Evolutionary conservation across 148 eudicot genomes (phyloP).

Genomic region (Vaccinium myrtillus): DNA sequence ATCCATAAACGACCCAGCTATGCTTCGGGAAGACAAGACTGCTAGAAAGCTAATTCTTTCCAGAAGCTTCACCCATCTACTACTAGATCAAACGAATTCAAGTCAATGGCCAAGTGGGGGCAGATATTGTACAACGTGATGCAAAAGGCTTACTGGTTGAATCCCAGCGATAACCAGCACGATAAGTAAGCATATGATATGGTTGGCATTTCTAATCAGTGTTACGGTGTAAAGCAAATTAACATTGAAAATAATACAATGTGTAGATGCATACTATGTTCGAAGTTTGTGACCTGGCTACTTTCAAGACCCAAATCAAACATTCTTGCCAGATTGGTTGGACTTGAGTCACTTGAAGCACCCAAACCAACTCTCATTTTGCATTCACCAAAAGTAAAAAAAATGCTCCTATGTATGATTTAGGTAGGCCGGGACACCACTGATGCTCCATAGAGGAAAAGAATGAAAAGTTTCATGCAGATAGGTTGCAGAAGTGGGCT

Average conservation of each 20-base stretch:
- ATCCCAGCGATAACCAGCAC: not conserved
- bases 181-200: not conserved
- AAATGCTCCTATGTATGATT: not conserved
- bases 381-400: not conserved
- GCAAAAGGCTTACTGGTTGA: not conserved
- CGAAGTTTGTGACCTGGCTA: not conserved
- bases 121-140: not conserved
- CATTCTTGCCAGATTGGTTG: not conserved
- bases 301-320: not conserved
- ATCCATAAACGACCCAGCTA: not conserved
- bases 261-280: not conserved
- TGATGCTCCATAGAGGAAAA: not conserved
- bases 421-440: not conserved
- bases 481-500: not conserved
- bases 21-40: not conserved
- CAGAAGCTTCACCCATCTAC: not conserved
- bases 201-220: not conserved
- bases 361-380: conserved; percentile 2
- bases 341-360: not conserved
- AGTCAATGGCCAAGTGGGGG: conserved; percentile 6
- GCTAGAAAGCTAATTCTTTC: not conserved
- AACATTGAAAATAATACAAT: not conserved
- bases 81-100: not conserved
- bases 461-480: not conserved
- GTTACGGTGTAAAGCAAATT: not conserved